Base-by-base conservation (phyloP, 2,329 filamentous ascomycete species). In the Ceratocystiopsis brevicomis region DNA sequence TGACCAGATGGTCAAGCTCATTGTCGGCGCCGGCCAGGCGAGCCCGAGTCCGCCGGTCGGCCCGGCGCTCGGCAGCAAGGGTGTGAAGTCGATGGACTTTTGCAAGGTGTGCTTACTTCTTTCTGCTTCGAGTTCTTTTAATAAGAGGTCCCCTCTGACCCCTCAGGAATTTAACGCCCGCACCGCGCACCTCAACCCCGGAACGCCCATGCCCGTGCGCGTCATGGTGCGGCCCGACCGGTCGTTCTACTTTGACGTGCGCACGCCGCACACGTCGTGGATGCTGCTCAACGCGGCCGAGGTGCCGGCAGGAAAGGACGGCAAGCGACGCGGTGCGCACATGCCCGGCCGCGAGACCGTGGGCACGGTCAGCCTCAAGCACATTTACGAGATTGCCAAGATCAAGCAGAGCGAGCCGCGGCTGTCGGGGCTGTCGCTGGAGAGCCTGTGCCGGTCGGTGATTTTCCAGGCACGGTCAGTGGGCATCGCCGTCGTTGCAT, bases 1-100 rank as follows among this genome's bases (percentile, higher is more conserved):
- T 37, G 73, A 92, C 56, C 76, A 83, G 62, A 78, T 96, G 47
- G 87, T 98, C 59, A 98, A 96, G 68, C 74, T 98, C 61, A 93
- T 98, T 52, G 90, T 98, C 48, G 90, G 88, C 54, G 90, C 90
- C 45, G 90, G 90, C 21, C 85, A 95, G 62, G 90, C 90, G 47
- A 88, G 79, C 55, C 90, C 90, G 30, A 92, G 86, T 63, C 90
- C 90, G 33, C 90, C 90, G 5, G 87, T 98, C 55, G 90, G 90
- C 68, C 90, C 90, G 46, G 90, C 90, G 43, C 73, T 98, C 51
- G 90, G 90, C 65, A 88, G 80, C 61, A 96, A 95, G 68, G 90
- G 90, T 69, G 82, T 98, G 49, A 98, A 98, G 69, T 92, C 83
- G 46, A 98, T 98, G 80, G 90, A 98, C 64, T 98, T 96, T 61